Evolutionary conservation across 2,329 filamentous ascomycete species (phyloP), one percentile per base, ranked within the genome.

Genomic region (Salinomyces thailandicus): DNA sequence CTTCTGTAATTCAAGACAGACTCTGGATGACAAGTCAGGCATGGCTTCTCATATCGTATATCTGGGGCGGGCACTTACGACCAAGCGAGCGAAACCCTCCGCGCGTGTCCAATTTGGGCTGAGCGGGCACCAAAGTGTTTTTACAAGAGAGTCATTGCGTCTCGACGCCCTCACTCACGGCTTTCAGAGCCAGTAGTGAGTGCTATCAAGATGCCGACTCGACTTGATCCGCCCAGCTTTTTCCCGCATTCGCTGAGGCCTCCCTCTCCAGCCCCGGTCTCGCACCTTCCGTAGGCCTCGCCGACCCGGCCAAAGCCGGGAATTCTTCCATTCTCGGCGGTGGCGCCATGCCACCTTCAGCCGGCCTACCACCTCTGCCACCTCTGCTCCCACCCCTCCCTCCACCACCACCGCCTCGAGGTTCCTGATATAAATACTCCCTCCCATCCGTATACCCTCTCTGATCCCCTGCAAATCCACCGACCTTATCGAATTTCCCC

Each of bases 201-300:
- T n/a, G n/a, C n/a, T n/a, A n/a, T 26, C 22, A 26, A 8, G 22
- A 26, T 9, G 22, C 22, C n/a, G 49, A 53, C 38, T 61, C 62
- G 11, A 66, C 61, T 43, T 67, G 62, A 49, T 68, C 64, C 2
- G 64, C 64, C 64, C 64, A 67, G 16, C 59, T 63, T 12, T 38
- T 31, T 19, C 43, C 42, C 32, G 31, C 14, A 33, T 14, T 5
- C 30, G 5, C 14, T 6, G 31, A 33, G 11, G 30, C 31, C 14
- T 27, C 35, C 26, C 40, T 39, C 17, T 33, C 36, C 16, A 19
- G 31, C 14, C 36, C 28, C 19, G 35, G 19, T 14, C 14, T 38
- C 15, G 12, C 33, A 18, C n/a, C n/a, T 7, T 15, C 26, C 5
- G 29, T 27, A 12, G 26, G 26, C 27, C 41, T 38, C 13, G 40